Percentiles rank a stretch among this genome's conserved stretches.
Conservation (phyloP, 1,284 basidiomycete species). For the Ustilago loliicola region DNA sequence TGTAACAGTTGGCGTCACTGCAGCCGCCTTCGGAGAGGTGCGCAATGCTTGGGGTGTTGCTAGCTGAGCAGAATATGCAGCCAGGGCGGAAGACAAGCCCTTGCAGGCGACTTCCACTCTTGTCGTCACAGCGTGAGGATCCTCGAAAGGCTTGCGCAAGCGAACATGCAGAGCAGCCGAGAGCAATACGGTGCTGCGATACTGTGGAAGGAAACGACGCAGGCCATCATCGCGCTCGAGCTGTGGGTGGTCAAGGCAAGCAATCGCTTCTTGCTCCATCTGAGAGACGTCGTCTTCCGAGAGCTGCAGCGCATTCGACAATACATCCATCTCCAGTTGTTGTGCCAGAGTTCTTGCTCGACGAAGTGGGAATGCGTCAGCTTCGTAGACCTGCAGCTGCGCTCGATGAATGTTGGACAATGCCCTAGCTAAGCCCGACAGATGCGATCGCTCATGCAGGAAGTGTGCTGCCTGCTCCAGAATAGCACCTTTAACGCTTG, state of each 20-base stretch:
- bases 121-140: constrained; percentile 21
- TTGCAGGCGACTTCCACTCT: constrained; percentile 47
- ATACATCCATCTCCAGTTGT: constrained; percentile 49
- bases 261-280: constrained; percentile 26
- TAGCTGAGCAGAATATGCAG: constrained; percentile 6
- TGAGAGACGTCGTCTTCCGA: constrained; percentile 19
- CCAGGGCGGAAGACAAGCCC: constrained; percentile 13
- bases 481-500: constrained; percentile 32
- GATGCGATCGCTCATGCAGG: constrained; percentile 47
- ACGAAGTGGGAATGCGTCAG: constrained; percentile 39
- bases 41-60: constrained; percentile 11
- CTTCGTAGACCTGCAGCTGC: constrained; percentile 30
- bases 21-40: constrained; percentile 18
- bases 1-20: constrained; percentile 7
- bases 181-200: constrained; percentile 37
- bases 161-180: constrained; percentile 29
- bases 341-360: constrained; percentile 42
- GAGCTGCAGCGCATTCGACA: constrained; percentile 25
- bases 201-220: constrained; percentile 34
- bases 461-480: constrained; percentile 43
- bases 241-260: constrained; percentile 19
- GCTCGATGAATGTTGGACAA: constrained; percentile 25
- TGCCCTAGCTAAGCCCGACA: constrained; percentile 44
- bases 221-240: constrained; percentile 36
- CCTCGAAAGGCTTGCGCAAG: constrained; percentile 32